Evolutionary conservation across 2,329 filamentous ascomycete genomes (phyloP), one percentile per base, ranked within the genome.

Genomic region (Didymella pinodella): DNA sequence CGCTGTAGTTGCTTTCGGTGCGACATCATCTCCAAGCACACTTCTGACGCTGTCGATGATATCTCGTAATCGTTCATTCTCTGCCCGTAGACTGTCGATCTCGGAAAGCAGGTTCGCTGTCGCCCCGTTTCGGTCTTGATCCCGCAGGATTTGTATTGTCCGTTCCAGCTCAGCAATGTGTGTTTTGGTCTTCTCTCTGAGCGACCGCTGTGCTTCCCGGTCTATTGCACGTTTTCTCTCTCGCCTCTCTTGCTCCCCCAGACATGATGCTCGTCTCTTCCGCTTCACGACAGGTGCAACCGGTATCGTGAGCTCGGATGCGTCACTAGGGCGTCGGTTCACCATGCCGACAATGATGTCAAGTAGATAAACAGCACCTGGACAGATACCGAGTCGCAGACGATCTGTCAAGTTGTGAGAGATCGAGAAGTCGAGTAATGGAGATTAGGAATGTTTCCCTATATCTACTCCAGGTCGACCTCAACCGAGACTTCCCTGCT

Each of bases 141-240:
- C 65, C 28, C 69, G 56, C 7, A 77, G 57, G n/a, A 76, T 74
- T 49, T 74, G 65, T 26, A 76, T 75, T 2, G 73, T 75, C 28
- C 73, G 69, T 51, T 76, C 73, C 2, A 77, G 67, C 47, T 77
- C 73, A 8, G 74, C 73, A 48, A 77, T 77, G 22, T 76, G 73
- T 8, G 72, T 72, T 43, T 76, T 77, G 1, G 74, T 77, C 65
- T 77, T 77, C 48, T 77, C 74, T 51, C 74, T 54, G 20, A 77
- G 58, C 3, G 73, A 75, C 29, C 74, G 60, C 47, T 76, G 73
- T 31, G 74, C 74, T 60, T 76, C 73, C 20, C 74, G 68, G 54
- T 77, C 74, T 53, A 76, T 75, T 2, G 74, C 72, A 57, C 74
- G 62, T 51, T 76, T 77, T 22, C 74, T 59, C 40, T 77, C 73